Conservation (phyloP, 306 rosid genomes). For the Echinosophora koreensis region DNA sequence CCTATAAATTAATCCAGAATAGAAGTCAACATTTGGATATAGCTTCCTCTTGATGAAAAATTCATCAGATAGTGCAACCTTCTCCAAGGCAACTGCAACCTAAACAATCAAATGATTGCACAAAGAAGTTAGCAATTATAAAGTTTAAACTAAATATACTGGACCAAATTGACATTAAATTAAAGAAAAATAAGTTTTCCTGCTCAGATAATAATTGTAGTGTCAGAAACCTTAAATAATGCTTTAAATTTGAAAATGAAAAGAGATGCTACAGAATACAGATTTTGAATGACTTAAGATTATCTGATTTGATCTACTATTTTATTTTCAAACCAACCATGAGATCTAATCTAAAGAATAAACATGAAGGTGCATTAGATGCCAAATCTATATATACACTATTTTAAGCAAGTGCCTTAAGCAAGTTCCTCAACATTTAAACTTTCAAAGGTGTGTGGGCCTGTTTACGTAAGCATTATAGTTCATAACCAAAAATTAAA, state of each 20-base stretch:
- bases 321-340: conserved; percentile 12
- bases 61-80: conserved; percentile 85
- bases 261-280: background rate
- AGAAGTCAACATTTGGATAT: conserved; percentile 94
- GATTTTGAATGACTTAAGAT: conserved; percentile 20
- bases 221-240: conserved; percentile 1
- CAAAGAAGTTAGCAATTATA: conserved; percentile 37
- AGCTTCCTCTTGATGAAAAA: conserved; percentile 88
- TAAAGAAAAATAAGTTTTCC: background rate
- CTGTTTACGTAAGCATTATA: background rate
- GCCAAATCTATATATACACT: background rate
- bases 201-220: background rate
- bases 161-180: conserved; percentile 33
- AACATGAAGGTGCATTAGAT: conserved; percentile 11
- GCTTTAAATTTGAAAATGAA: conserved; percentile 14
- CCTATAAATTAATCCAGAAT: conserved; percentile 93
- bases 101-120: conserved; percentile 48
- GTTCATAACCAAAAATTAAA: background rate
- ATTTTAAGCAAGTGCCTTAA: conserved; percentile 9
- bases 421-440: background rate
- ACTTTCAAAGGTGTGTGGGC: conserved; percentile 3
- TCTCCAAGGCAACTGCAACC: conserved; percentile 93
- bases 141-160: conserved; percentile 26
- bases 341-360: conserved; percentile 13
- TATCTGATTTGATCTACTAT: background rate